Conservation (phyloP, 2,329 filamentous ascomycete genomes). For the Calonectria crousiana region DNA sequence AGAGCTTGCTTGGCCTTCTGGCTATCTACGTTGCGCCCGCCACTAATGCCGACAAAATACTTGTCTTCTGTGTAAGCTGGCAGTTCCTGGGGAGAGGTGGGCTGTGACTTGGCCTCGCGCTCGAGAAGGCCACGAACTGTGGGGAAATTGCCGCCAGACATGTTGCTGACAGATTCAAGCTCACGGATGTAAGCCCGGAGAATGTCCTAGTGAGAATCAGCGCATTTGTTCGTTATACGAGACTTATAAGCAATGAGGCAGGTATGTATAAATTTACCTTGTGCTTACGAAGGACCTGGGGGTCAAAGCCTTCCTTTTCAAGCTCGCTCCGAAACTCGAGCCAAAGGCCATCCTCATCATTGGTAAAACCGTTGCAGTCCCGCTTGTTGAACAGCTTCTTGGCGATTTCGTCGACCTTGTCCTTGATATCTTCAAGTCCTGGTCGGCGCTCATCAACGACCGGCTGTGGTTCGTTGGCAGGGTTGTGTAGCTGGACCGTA, state of each 20-base stretch:
- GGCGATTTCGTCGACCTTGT: constrained; percentile 71
- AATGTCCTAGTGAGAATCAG: constrained; percentile 59
- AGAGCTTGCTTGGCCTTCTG: constrained; percentile 44
- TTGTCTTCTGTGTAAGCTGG: constrained; percentile 56
- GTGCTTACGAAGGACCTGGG: constrained; percentile 66
- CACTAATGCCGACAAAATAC: constrained; percentile 54
- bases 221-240: background rate
- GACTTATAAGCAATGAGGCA: background rate
- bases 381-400: constrained; percentile 60
- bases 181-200: constrained; percentile 72
- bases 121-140: constrained; percentile 68
- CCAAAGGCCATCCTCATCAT: constrained; percentile 68
- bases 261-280: constrained; percentile 59
- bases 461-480: constrained; percentile 51
- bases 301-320: constrained; percentile 69
- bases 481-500: constrained; percentile 66
- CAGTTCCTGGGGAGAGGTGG: constrained; percentile 51
- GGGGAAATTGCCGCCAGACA: constrained; percentile 58
- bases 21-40: constrained; percentile 51
- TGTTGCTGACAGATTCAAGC: constrained; percentile 63
- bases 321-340: constrained; percentile 70
- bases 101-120: constrained; percentile 50
- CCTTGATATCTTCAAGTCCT: constrained; percentile 66
- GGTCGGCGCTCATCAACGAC: constrained; percentile 52
- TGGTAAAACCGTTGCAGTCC: constrained; percentile 52